phyloP scores from a whole-genome alignment of 2,329 filamentous ascomycete genomes.

The Beauveria bassiana region DNA sequence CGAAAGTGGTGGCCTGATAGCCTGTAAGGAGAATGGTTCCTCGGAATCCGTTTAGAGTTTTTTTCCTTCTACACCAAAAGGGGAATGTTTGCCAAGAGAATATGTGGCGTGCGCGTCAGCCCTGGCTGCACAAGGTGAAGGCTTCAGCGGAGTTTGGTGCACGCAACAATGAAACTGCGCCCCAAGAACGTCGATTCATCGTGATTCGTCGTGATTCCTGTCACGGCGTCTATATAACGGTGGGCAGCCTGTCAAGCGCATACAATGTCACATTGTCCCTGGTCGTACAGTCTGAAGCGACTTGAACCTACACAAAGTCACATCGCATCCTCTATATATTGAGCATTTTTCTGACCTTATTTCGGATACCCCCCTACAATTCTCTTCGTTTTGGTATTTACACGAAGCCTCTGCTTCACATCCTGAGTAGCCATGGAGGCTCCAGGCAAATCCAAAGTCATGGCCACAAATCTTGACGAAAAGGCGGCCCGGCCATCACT shows the following conservation, averaged over 20 bases:
- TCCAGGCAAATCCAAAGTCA: neutral
- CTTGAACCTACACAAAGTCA: neutral
- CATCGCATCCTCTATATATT: neutral
- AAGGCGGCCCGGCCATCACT: neutral
- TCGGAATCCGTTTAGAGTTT: no score
- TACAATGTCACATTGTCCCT: neutral
- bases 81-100: no score
- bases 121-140: no score
- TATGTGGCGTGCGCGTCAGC: no score
- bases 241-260: neutral
- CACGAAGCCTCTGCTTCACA: neutral
- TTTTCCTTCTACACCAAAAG: no score
- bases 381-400: neutral
- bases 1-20: no score
- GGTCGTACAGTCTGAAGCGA: neutral
- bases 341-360: neutral
- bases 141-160: neutral
- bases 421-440: constrained; percentile 1
- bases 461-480: neutral
- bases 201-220: neutral
- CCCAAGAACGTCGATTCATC: neutral
- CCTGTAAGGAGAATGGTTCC: no score
- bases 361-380: neutral
- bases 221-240: neutral
- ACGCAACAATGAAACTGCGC: neutral